Base-by-base conservation (phyloP, 495 filamentous ascomycete genomes). In the Recurvomyces mirabilis region DNA sequence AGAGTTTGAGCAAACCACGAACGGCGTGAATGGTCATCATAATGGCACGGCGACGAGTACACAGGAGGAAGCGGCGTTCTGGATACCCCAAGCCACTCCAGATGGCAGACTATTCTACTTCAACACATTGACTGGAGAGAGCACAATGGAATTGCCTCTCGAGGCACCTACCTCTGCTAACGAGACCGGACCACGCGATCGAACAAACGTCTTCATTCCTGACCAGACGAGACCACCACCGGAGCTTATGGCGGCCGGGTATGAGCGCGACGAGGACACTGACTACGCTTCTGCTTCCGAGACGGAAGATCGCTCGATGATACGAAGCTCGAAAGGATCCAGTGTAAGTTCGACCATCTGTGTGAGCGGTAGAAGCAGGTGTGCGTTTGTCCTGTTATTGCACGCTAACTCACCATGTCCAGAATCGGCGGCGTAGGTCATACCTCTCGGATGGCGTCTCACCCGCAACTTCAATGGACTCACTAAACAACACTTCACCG, bases 61-160 rank as follows among this genome's bases (percentile, higher is more conserved):
- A 44, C 80, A 84, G 63, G 88, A 93, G 52, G 81, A 93, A 57
- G 84, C 91, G 37, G 86, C 87, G 38, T 96, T 91, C 60, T 98
- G 91, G 91, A 94, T 98, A 55, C 93, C 93, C 2, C 91, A 98
- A 60, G 93, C 87, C 12, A 98, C 93, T 4, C 79, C 85, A 0
- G 86, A 95, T 60, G 91, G 91, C 37, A 75, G 85, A 43, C 64
- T 96, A n/a, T 96, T 87, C 60, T 98, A 95, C 59, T 96, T 93
- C 71, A 98, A 98, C 56, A 95, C 87, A 5, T 75, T 93, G 60
- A 98, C 91, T 0, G 86, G 87, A 29, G 85, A 84, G 48, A 93
- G 82, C 52, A 91, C 83, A 35, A 87, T 83, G 77, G 91, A 96
- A 52, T 68, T 98, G 46, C 91, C 93, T 3, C 72, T 96, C 26